Evolutionary conservation across 495 filamentous ascomycete species (phyloP).

Genomic region (Hyaloscypha finlandica): DNA sequence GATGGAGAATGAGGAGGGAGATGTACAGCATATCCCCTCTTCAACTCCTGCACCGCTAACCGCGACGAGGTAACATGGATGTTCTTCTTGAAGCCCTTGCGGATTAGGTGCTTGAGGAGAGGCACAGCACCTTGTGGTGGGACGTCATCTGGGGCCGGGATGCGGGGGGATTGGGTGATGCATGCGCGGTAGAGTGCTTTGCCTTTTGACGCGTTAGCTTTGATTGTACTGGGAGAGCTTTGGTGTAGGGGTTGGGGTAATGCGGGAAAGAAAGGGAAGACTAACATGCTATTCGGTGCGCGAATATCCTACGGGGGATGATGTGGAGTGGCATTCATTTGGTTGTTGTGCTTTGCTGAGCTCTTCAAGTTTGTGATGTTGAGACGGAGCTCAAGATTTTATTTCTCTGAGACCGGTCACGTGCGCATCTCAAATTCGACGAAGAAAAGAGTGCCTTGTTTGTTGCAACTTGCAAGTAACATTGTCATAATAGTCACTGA

Average conservation of each 20-base stretch:
- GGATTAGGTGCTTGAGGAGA: slow-evolving; percentile 48
- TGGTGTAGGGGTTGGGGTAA: neutral
- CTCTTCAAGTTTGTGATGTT: neutral
- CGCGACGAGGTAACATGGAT: slow-evolving; percentile 47
- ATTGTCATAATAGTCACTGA: too few species aligned
- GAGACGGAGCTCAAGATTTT: neutral
- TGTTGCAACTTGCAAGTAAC: neutral
- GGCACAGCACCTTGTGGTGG: slow-evolving; percentile 15
- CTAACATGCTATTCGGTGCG: neutral
- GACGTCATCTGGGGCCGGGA: slow-evolving; percentile 25
- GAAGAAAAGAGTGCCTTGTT: neutral
- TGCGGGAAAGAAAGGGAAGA: neutral
- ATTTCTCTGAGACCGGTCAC: neutral
- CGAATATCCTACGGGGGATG: slow-evolving; percentile 15
- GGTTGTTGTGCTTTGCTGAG: slow-evolving; percentile 6
- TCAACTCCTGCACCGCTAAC: slow-evolving; percentile 44
- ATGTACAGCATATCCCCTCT: slow-evolving; percentile 56
- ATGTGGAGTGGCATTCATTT: slow-evolving; percentile 34
- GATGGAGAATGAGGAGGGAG: neutral
- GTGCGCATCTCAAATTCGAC: neutral
- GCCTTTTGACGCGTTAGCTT: slow-evolving; percentile 15
- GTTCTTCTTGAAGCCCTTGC: slow-evolving; percentile 55
- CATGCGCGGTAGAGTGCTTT: slow-evolving; percentile 33
- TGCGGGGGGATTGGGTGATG: slow-evolving; percentile 24
- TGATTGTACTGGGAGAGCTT: neutral